Base-by-base conservation (phyloP, 1,284 basidiomycete genomes). In the Kwoniella shivajii region DNA sequence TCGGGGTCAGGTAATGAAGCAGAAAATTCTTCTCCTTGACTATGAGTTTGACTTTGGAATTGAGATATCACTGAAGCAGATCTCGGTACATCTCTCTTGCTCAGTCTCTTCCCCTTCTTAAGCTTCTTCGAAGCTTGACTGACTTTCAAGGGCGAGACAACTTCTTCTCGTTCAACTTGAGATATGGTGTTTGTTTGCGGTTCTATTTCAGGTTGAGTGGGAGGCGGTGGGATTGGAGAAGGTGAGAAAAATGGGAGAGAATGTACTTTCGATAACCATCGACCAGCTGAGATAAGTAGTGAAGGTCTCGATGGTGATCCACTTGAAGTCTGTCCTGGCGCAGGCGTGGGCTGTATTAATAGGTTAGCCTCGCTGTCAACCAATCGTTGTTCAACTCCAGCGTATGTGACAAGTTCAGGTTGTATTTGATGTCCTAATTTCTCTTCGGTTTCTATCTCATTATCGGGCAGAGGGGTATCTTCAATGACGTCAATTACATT, bases 241-340 rank as follows among this genome's bases (percentile, higher is more conserved):
- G 59, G 54, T 7, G 54, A 45, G 43, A 62, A 62, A 51, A 62
- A 59, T 3, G 52, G 44, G 20, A 66, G 56, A n/a, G 63, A 61
- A 9, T 60, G 65, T 10, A 66, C 61, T 27, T 50, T 54, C 13
- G 66, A 58, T 10, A 71, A 45, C 68, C 68, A 71, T 39, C 64
- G 33, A 11, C 57, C 57, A 2, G 69, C 66, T 2, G 68, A 72
- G 1, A 59, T 48, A 7, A 72, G 45, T 3, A 71, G 39, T 4
- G 65, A 66, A 24, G 54, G 46, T 36, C 63, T 31, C 4, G 41
- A 37, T 10, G 51, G 51, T 22, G 51, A 45, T 6, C 30, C 42
- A 6, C 11, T 38, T 9, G 37, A n/a, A 20, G 14, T 16, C 10
- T 20, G 37, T 16, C 18, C 4, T 16, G 13, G 13, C 18, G n/a